Evolutionary conservation across 495 filamentous ascomycete species (phyloP).

Genomic region (Aspergillus nanangensis): DNA sequence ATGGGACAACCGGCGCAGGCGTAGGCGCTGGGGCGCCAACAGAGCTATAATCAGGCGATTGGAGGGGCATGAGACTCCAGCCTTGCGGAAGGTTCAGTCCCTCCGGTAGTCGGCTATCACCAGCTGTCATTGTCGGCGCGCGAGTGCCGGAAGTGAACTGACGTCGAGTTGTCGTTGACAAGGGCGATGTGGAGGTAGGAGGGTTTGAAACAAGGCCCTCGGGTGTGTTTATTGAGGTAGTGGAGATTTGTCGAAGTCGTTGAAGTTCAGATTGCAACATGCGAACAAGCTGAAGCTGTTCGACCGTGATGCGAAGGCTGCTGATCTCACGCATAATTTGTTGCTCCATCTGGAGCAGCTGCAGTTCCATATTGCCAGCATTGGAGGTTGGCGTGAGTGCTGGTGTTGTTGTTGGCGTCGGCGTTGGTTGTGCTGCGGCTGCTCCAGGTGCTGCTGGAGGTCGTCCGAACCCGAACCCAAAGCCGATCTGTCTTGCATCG

Average conservation of each 20-base stretch:
- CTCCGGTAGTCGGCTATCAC: slow-evolving; percentile 64
- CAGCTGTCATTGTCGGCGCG: slow-evolving; percentile 49
- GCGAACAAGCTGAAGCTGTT: slow-evolving; percentile 52
- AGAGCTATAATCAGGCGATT: slow-evolving; percentile 36
- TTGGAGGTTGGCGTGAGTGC: slow-evolving; percentile 11
- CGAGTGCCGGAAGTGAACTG: slow-evolving; percentile 30
- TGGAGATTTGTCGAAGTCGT: slow-evolving; percentile 48
- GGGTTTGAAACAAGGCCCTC: slow-evolving; percentile 14
- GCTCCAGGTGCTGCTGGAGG: slow-evolving; percentile 22
- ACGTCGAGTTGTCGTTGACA: slow-evolving; percentile 18
- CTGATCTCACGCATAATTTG: slow-evolving; percentile 63
- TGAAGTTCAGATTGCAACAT: slow-evolving; percentile 61
- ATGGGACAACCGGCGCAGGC: too few species aligned
- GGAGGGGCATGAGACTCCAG: slow-evolving; percentile 70
- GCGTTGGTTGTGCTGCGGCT: slow-evolving; percentile 13
- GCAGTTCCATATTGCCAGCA: slow-evolving; percentile 40
- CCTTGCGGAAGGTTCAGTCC: slow-evolving; percentile 70
- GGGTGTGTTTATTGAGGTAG: slow-evolving; percentile 18
- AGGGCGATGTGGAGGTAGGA: slow-evolving; percentile 10
- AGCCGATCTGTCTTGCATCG: slow-evolving; percentile 35
- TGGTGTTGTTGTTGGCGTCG: slow-evolving; percentile 10
- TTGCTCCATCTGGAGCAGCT: slow-evolving; percentile 60
- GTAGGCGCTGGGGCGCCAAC: slow-evolving; percentile 1
- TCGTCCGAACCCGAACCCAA: slow-evolving; percentile 42
- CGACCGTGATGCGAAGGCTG: slow-evolving; percentile 45